phyloP scores from a whole-genome alignment of 306 rosid genomes.

The Myrica gale region DNA sequence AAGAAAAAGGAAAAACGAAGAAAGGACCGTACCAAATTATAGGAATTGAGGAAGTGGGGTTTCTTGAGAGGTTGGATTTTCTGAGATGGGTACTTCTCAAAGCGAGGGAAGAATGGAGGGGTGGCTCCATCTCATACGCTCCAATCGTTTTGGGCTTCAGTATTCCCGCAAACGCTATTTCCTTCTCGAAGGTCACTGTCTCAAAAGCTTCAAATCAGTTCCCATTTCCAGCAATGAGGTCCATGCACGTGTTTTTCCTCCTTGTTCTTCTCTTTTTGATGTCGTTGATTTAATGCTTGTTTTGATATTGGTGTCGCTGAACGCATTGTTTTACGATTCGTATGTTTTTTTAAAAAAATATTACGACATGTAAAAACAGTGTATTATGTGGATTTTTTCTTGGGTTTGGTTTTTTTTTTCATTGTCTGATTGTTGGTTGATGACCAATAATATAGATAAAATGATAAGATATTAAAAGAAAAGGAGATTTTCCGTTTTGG shows the following conservation, averaged over 20 bases:
- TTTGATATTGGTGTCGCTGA: constrained; percentile 2
- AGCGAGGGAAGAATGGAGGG: constrained; percentile 62
- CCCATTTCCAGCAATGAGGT: constrained; percentile 63
- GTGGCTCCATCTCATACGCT: constrained; percentile 71
- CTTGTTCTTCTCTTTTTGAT: neutral
- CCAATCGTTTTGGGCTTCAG: constrained; percentile 67
- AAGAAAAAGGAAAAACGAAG: neutral
- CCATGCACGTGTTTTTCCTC: neutral
- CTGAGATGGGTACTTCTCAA: constrained; percentile 34
- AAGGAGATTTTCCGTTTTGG: neutral
- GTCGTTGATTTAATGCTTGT: neutral
- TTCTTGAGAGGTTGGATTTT: neutral
- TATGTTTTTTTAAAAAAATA: no score
- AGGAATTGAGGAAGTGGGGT: constrained; percentile 7
- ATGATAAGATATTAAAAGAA: neutral
- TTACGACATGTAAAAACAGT: neutral
- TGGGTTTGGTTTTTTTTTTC: neutral
- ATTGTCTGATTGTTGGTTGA: neutral
- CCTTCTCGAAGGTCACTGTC: constrained; percentile 57
- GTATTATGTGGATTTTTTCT: neutral
- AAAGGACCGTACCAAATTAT: neutral
- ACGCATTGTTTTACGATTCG: neutral
- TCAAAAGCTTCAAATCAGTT: constrained; percentile 66
- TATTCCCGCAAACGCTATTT: constrained; percentile 77
- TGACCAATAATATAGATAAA: neutral